Base-by-base conservation (phyloP, 1,139 yeast genomes). In the Suhomyces taliae region DNA sequence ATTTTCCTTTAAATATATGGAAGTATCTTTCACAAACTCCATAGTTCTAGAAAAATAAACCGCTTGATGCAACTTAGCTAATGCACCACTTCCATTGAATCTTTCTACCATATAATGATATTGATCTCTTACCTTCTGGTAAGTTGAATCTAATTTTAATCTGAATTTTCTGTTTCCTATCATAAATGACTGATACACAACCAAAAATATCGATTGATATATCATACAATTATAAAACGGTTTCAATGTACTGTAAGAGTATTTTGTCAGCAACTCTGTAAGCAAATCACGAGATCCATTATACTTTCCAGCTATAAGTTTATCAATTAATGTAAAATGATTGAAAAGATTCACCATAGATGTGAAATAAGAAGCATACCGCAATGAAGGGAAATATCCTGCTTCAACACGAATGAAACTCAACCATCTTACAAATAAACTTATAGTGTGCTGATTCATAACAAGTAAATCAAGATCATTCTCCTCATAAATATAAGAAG, bases 361-460 rank as follows among this genome's bases (percentile, higher is more conserved):
- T 2, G 72, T 65, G 15, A 66, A 41, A 49, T 64, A 69, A 9
- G 67, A 57, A 2, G 66, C 50, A 49, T 59, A 68, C 36, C 74
- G 52, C 41, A 70, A 58, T 10, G 69, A 56, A 0, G 76, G 72
- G 48, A 68, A 71, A 53, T 71, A 66, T 8, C 59, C 59, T 1
- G 57, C 46, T 51, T 71, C 75, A 19, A 69, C 54, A 37, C 64
- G 57, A 24, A 69, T 53, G 42, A 70, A 64, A 31, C 67, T 62
- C 37, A 70, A 54, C 74, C 74, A 70, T 47, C 67, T 55, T 9
- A 65, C 55, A 47, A 60, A 61, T 9, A 58, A 53, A 9, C 56
- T 47, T 31, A 59, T 46, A 2, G 57, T 44, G 7, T 56, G 37
- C 47, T 67, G 72, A 50, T 60, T 63, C 43, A 53, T 55, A 8